These are phyloP conservation scores for Fragilaria radians DNA, from an alignment of 108 stramenopile genomes.

Conservation along the genomic window DNA sequence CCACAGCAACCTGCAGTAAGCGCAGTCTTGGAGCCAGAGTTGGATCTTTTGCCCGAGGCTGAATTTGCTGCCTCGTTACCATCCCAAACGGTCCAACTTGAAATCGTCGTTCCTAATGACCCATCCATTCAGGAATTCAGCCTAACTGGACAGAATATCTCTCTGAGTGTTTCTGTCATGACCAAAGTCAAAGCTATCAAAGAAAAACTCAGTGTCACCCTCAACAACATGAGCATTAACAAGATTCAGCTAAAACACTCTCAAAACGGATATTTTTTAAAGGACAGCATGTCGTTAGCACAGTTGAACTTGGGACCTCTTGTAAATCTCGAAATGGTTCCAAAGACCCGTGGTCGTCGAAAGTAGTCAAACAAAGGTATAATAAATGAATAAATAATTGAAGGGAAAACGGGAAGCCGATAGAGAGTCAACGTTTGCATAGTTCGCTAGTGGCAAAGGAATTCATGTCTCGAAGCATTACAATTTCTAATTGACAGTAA, in stretches of 20 bases:
- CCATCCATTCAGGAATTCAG: constrained; percentile 69
- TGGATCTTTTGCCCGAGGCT: constrained; percentile 25
- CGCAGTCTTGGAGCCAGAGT: neutral
- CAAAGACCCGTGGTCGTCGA: constrained; percentile 73
- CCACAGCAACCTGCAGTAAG: constrained; percentile 11
- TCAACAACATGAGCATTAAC: constrained; percentile 78
- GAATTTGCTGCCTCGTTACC: constrained; percentile 58
- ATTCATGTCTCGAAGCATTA: neutral
- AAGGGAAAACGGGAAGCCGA: too few species aligned
- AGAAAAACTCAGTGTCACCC: constrained; percentile 37
- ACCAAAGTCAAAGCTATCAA: constrained; percentile 71
- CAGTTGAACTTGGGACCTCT: constrained; percentile 68
- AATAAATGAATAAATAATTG: neutral
- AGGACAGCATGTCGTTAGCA: constrained; percentile 54
- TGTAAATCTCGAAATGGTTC: constrained; percentile 54
- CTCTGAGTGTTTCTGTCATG: constrained; percentile 45
- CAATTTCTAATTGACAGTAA: too few species aligned
- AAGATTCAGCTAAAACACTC: constrained; percentile 71
- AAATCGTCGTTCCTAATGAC: constrained; percentile 63
- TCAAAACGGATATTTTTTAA: constrained; percentile 61
- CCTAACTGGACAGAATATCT: constrained; percentile 78
- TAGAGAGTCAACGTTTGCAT: too few species aligned
- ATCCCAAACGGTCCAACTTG: constrained; percentile 55
- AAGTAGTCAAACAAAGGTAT: too few species aligned
- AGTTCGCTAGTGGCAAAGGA: neutral